Base-by-base conservation (phyloP, 148 eudicot genomes). In the Tetragonia tetragonoides region DNA sequence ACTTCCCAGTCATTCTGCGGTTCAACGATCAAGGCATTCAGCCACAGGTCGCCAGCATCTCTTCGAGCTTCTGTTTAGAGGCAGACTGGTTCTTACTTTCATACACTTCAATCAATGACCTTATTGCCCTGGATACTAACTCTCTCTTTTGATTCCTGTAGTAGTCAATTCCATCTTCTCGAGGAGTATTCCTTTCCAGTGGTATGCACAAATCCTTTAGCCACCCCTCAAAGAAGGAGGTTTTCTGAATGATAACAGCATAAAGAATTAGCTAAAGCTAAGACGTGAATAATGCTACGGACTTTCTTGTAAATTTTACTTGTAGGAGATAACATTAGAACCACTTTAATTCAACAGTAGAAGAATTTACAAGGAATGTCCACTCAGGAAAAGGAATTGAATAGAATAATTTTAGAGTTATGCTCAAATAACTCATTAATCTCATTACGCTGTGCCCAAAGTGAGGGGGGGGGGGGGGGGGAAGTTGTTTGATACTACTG, bases 151-250 rank as follows among this genome's bases (percentile, higher is more conserved):
- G 90, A 69, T 78, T 71, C 75, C 63, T 74, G 16, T 78, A 81
- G 53, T 79, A 83, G 40, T 82, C 70, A 39, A 83, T 73, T 75
- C 85, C 89, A 62, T 40, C 75, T 73, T 75, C 91, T 42, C 53
- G 75, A 65, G 54, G 80, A 72, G 65, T 67, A 73, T 64, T 75
- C 39, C 81, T 75, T 76, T 86, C 87, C 62, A 92, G 81, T 75
- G 91, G 90, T 21, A 84, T 79, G 77, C 91, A 87, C 51, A 92
- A 72, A 47, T 47, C 75, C 70, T 77, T 83, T 24, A 95, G 80
- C 98, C 97, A 95, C 70, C 78, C 81, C 81, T 92, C 97, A 20
- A 92, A 76, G 84, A 95, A 92, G 28, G 89, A 79, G 53, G 92
- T 87, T 91, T 95, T 95, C 97, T 95, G 83, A 38, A 75, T 10